A percentile compares a stretch with the other conserved stretches of the same genome.
Evolutionary conservation across 768 basidiomycete genomes (phyloP).

Genomic region (Trametes meyenii): DNA sequence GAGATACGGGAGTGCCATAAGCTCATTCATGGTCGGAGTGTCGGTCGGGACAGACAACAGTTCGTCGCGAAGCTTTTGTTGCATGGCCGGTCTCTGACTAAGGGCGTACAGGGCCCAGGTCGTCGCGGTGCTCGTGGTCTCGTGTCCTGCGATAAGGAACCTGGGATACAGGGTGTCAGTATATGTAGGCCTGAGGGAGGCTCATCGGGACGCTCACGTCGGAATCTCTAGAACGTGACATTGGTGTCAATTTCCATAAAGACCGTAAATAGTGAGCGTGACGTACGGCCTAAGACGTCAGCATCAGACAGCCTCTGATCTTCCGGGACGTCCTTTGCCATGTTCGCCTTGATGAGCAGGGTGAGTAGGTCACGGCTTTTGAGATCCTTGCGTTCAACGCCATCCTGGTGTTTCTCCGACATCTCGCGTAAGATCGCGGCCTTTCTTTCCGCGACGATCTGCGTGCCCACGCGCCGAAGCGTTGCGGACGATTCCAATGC

Average conservation of each 20-base stretch:
- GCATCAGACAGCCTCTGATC: conserved; percentile 59
- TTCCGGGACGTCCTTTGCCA: conserved; percentile 59
- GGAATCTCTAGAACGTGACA: conserved; percentile 25
- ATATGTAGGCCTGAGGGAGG: too few species aligned
- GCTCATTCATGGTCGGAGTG: conserved; percentile 66
- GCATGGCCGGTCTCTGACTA: conserved; percentile 39
- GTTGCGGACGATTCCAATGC: conserved; percentile 13
- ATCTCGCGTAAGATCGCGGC: conserved; percentile 26
- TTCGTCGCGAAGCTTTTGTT: conserved; percentile 44
- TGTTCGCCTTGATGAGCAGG: conserved; percentile 64
- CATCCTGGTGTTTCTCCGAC: conserved; percentile 31
- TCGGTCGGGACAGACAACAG: conserved; percentile 44
- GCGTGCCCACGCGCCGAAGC: conserved; percentile 32
- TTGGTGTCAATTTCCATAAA: too few species aligned
- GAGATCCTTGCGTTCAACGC: conserved; percentile 36
- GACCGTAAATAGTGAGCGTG: neutral
- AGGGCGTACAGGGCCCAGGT: conserved; percentile 43
- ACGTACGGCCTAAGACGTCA: conserved; percentile 61
- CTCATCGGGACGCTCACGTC: conserved; percentile 15
- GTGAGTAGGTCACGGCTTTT: conserved; percentile 58
- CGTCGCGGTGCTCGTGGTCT: conserved; percentile 44
- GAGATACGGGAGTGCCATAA: conserved; percentile 69
- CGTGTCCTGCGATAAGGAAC: conserved; percentile 42
- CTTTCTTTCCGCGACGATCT: conserved; percentile 37
- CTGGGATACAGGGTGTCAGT: neutral